Conservation (phyloP, 2,329 filamentous ascomycete genomes). For the Pyrenochaeta sp. region DNA sequence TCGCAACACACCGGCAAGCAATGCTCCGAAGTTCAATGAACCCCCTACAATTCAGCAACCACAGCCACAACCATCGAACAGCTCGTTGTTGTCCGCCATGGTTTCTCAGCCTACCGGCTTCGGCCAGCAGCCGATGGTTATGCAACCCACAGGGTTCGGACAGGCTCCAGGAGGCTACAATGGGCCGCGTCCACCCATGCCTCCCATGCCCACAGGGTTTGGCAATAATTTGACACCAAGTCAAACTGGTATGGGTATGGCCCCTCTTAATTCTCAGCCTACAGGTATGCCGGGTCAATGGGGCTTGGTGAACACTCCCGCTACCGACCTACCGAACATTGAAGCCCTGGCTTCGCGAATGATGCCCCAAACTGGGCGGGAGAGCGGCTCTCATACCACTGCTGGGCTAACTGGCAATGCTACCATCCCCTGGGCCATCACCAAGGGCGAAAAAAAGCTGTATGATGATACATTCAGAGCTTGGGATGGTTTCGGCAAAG, state of each 20-base stretch:
- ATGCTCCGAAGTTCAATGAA: slow-evolving; percentile 75
- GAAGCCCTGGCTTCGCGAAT: slow-evolving; percentile 91
- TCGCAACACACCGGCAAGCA: slow-evolving; percentile 64
- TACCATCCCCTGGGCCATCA: slow-evolving; percentile 97
- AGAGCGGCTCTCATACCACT: slow-evolving; percentile 80
- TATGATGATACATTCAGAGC: slow-evolving; percentile 95
- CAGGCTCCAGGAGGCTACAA: slow-evolving; percentile 81
- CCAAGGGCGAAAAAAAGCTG: slow-evolving; percentile 96
- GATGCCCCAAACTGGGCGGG: slow-evolving; percentile 96
- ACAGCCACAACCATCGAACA: slow-evolving; percentile 74
- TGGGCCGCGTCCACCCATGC: slow-evolving; percentile 81
- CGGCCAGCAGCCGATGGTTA: slow-evolving; percentile 68
- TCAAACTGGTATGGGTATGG: slow-evolving; percentile 69
- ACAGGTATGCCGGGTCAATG: slow-evolving; percentile 94
- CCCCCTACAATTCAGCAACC: slow-evolving; percentile 62
- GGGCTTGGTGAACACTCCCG: slow-evolving; percentile 96
- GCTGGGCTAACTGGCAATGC: slow-evolving; percentile 91
- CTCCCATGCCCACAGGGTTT: slow-evolving; percentile 73
- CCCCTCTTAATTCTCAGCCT: slow-evolving; percentile 85
- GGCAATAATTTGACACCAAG: slow-evolving; percentile 63
- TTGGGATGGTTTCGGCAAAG: slow-evolving; percentile 95
- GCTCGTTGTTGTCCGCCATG: slow-evolving; percentile 65
- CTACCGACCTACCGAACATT: slow-evolving; percentile 90
- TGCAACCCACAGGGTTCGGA: slow-evolving; percentile 62
- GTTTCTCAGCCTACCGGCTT: slow-evolving; percentile 64